Conservation (phyloP, 1,284 basidiomycete species). For the Melanopsichium pennsylvanicum region DNA sequence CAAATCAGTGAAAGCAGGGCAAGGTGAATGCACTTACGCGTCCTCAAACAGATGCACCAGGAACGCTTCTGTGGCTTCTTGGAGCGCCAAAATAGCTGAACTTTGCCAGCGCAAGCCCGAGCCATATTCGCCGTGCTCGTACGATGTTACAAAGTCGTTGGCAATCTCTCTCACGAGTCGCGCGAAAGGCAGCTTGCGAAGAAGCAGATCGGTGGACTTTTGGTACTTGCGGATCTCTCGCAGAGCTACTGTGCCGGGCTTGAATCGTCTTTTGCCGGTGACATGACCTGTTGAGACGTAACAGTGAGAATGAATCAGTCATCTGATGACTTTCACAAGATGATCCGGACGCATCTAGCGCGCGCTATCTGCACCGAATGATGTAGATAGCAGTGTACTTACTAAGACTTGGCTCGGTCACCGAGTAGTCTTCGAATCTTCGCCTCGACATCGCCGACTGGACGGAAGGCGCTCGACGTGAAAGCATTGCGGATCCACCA, state of each 20-base stretch:
- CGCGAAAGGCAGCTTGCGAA: constrained; percentile 64
- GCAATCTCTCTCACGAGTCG: constrained; percentile 63
- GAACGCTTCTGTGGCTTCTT: constrained; percentile 65
- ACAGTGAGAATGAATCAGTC: no score
- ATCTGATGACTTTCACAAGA: no score
- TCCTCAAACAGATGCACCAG: constrained; percentile 65
- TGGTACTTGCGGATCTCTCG: constrained; percentile 65
- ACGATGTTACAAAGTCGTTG: constrained; percentile 62
- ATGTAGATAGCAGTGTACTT: no score
- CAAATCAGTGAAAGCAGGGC: not conserved
- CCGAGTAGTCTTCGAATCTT: constrained; percentile 35
- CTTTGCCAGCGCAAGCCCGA: constrained; percentile 64
- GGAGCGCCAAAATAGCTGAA: constrained; percentile 63
- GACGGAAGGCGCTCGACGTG: constrained; percentile 39
- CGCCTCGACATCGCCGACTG: constrained; percentile 30
- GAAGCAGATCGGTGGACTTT: constrained; percentile 62
- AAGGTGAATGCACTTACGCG: constrained; percentile 51
- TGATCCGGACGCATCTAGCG: no score
- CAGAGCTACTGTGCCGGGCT: constrained; percentile 63
- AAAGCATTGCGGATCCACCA: constrained; percentile 44
- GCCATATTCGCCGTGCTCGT: constrained; percentile 53
- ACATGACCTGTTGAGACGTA: constrained; percentile 21
- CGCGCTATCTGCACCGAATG: no score
- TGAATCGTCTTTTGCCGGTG: constrained; percentile 48
- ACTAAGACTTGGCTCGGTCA: constrained; percentile 45